phyloP scores from a whole-genome alignment of 176 grass and related monocot genomes.

The Avena eriantha region DNA sequence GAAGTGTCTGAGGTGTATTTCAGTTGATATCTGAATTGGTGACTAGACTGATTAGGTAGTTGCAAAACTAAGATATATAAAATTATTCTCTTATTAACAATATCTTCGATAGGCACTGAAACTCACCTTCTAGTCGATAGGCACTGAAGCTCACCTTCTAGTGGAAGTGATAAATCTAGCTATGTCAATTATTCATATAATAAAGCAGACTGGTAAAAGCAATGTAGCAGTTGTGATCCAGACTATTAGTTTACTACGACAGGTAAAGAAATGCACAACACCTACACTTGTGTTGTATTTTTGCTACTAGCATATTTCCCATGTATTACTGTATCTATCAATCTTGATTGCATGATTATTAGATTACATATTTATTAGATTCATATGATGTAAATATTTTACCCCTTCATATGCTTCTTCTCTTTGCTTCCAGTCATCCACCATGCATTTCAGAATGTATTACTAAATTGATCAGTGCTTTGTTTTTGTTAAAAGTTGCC shows the following conservation, averaged over 20 bases:
- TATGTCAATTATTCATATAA: background rate
- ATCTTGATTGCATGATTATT: background rate
- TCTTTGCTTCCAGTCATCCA: conserved; percentile 1
- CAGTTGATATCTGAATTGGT: background rate
- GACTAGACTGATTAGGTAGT: conserved; percentile 6
- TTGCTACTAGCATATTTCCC: conserved; percentile 23
- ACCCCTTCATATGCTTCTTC: conserved; percentile 31
- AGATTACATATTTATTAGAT: background rate
- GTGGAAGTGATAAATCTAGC: background rate
- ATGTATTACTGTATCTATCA: background rate
- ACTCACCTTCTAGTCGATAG: background rate
- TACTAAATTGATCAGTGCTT: background rate
- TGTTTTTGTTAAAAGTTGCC: background rate
- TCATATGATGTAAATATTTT: conserved; percentile 8
- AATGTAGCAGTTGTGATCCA: background rate
- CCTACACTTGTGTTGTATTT: background rate
- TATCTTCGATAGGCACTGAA: conserved; percentile 16
- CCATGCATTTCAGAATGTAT: background rate
- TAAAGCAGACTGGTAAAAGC: background rate
- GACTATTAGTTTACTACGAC: conserved; percentile 12
- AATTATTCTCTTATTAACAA: background rate
- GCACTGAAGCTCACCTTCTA: conserved; percentile 12
- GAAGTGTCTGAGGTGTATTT: background rate
- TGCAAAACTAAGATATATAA: background rate
- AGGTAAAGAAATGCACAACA: background rate